These are phyloP conservation scores for Mallotus repandus DNA, from an alignment of 441 rosid genomes.

Conservation along the genomic window DNA sequence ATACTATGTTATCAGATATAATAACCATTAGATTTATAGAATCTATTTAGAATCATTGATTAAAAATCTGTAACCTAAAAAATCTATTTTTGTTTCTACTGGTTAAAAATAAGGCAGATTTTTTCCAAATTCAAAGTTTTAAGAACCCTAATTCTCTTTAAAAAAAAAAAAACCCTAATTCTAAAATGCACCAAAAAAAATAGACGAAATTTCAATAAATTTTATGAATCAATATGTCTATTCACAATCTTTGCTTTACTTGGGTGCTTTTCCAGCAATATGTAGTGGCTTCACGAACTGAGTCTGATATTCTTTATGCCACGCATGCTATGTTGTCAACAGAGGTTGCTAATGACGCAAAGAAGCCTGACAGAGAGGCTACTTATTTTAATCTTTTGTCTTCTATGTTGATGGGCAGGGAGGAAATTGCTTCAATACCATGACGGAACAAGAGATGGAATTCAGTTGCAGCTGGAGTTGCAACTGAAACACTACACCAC, in stretches of 20 bases:
- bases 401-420: constrained; percentile 77
- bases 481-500: constrained; percentile 67
- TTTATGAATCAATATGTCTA: constrained; percentile 61
- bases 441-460: constrained; percentile 67
- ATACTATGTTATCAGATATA: no score
- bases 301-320: constrained; percentile 75
- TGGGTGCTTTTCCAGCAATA: constrained; percentile 91
- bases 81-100: no score
- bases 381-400: constrained; percentile 53
- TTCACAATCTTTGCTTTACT: constrained; percentile 78
- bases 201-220: no score
- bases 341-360: constrained; percentile 76
- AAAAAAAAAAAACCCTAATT: no score
- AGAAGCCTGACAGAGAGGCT: constrained; percentile 67
- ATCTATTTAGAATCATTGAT: no score
- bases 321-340: constrained; percentile 65
- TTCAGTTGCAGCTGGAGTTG: constrained; percentile 60
- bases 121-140: no score
- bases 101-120: no score
- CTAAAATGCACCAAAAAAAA: no score
- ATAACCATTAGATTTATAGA: no score
- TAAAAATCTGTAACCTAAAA: no score
- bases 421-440: constrained; percentile 71
- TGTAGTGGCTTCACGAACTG: constrained; percentile 56
- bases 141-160: no score